These are phyloP conservation scores for Dioszegia hungarica DNA, from an alignment of 768 basidiomycete species.

Conservation along the genomic window DNA sequence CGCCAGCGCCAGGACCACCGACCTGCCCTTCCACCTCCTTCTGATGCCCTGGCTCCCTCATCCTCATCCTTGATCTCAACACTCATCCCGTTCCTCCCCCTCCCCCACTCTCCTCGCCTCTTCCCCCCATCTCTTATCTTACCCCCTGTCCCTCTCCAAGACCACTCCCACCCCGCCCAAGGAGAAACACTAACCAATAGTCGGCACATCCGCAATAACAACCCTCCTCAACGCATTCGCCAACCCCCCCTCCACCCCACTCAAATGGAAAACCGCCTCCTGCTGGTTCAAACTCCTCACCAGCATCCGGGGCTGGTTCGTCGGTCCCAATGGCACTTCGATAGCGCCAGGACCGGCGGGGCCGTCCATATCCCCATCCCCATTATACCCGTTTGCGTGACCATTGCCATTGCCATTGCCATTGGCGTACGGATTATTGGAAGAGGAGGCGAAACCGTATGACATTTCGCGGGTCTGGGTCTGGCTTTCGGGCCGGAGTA, in stretches of 20 bases:
- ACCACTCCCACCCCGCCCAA: not conserved
- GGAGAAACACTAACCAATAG: conserved; percentile 65
- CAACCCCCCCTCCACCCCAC: conserved; percentile 92
- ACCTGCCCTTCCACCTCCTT: no score
- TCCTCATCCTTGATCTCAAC: no score
- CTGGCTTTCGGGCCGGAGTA: not conserved
- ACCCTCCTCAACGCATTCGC: conserved; percentile 91
- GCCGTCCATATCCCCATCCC: no score
- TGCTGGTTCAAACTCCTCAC: conserved; percentile 62
- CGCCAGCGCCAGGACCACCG: no score
- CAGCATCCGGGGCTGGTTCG: conserved; percentile 36
- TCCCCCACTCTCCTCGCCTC: not conserved
- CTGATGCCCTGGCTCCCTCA: no score
- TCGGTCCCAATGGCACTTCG: conserved; percentile 30
- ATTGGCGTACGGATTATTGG: no score
- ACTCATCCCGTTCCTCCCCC: not conserved
- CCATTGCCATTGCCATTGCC: no score
- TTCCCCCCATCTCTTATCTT: not conserved
- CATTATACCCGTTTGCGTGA: no score
- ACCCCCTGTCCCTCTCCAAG: not conserved
- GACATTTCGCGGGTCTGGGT: not conserved
- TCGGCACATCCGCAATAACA: conserved; percentile 94
- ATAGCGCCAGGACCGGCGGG: conserved; percentile 11
- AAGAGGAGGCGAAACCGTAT: not conserved
- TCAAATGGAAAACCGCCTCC: conserved; percentile 82